Conservation (phyloP, 2,329 filamentous ascomycete species). For the Paecilomyces sp. region DNA sequence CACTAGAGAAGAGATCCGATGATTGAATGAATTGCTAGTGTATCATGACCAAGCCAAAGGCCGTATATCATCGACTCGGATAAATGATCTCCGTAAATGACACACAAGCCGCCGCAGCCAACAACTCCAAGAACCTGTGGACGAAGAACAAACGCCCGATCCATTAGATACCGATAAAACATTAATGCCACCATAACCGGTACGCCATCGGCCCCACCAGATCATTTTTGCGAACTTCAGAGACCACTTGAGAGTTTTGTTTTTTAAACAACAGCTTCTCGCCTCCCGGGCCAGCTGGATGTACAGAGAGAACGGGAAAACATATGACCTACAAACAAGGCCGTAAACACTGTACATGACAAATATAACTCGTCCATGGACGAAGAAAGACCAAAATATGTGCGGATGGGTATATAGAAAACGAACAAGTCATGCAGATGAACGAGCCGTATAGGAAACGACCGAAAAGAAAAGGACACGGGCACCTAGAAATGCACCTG, state of each 20-base stretch:
- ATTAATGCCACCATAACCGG: neutral
- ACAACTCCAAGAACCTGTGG: neutral
- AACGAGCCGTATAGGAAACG: neutral
- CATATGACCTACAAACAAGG: neutral
- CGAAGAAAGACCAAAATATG: neutral
- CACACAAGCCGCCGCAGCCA: neutral
- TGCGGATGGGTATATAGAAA: neutral
- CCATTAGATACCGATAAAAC: neutral
- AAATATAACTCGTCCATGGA: neutral
- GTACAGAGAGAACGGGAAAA: neutral
- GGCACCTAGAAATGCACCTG: neutral
- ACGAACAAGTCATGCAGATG: neutral
- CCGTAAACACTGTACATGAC: neutral
- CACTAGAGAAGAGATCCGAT: neutral
- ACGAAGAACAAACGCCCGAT: neutral
- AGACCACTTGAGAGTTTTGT: neutral
- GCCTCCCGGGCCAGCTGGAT: neutral
- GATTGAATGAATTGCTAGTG: neutral
- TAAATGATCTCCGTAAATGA: neutral
- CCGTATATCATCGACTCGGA: neutral
- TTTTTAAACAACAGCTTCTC: neutral
- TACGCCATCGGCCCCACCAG: neutral
- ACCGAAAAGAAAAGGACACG: neutral
- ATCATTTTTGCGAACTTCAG: neutral
- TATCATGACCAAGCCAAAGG: neutral